A percentile compares a stretch with the other conserved stretches of the same genome.
phyloP scores from a whole-genome alignment of 1,284 basidiomycete genomes.

The Mixia osmundae region DNA sequence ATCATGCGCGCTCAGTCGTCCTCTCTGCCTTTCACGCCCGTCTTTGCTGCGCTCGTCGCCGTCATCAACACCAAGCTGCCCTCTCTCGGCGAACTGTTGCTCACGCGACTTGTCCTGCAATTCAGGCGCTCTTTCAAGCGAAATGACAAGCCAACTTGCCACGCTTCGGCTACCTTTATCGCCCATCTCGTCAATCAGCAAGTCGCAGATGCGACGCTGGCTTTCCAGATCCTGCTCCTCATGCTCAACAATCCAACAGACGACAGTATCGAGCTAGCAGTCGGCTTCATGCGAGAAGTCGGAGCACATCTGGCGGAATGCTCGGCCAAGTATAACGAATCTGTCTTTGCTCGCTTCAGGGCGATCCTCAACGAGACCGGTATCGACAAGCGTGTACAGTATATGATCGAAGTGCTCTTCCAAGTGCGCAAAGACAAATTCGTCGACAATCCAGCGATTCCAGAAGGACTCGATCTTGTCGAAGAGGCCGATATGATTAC shows the following conservation, averaged over 20 bases:
- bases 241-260: constrained; percentile 88
- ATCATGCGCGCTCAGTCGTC: constrained; percentile 95
- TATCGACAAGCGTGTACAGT: constrained; percentile 90
- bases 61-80: constrained; percentile 96
- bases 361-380: constrained; percentile 83
- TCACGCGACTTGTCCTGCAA: constrained; percentile 75
- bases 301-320: constrained; percentile 86
- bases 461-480: constrained; percentile 83
- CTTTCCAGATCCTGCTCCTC: constrained; percentile 80
- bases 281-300: constrained; percentile 90
- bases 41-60: constrained; percentile 80
- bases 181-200: constrained; percentile 92
- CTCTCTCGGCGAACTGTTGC: constrained; percentile 75
- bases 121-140: constrained; percentile 86
- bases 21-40: constrained; percentile 90
- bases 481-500: constrained; percentile 96
- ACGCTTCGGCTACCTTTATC: constrained; percentile 84
- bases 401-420: constrained; percentile 98
- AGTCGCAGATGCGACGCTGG: constrained; percentile 81
- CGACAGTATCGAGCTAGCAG: constrained; percentile 93
- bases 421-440: constrained; percentile 94
- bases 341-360: constrained; percentile 84
- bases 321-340: constrained; percentile 77
- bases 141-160: constrained; percentile 93
- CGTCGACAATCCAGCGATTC: constrained; percentile 87